Evolutionary conservation across 2,329 filamentous ascomycete species (phyloP).

Genomic region (Phialophora chinensis): DNA sequence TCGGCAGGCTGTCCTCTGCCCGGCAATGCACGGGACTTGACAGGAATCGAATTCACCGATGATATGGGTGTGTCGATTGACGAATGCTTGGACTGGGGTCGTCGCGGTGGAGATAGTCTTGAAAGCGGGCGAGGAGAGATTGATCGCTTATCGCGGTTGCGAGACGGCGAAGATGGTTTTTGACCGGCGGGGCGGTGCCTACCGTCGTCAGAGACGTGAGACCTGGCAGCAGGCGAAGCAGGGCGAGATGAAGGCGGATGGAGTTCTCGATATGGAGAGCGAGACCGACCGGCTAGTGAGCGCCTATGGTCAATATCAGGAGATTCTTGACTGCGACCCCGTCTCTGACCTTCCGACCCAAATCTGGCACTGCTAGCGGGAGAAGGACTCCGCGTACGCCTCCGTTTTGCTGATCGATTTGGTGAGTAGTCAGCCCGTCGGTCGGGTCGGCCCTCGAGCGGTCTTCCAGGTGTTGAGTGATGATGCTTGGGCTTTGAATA

Average conservation of each 20-base stretch:
- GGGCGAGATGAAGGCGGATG: constrained; percentile 45
- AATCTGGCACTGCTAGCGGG: constrained; percentile 33
- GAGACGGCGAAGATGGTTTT: constrained; percentile 45
- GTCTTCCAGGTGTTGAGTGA: constrained; percentile 21
- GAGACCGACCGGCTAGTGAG: constrained; percentile 30
- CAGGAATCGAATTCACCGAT: constrained; percentile 24
- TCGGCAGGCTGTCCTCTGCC: constrained; percentile 15
- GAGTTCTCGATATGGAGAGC: constrained; percentile 44
- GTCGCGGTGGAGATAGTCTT: constrained; percentile 30
- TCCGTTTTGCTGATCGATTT: constrained; percentile 34
- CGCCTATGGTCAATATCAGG: constrained; percentile 46
- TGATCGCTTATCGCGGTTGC: constrained; percentile 40
- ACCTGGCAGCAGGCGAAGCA: constrained; percentile 41
- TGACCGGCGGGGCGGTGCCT: constrained; percentile 39
- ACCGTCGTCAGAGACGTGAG: constrained; percentile 37
- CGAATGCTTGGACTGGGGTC: constrained; percentile 21
- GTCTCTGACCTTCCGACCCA: constrained; percentile 41
- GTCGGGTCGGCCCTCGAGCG: constrained; percentile 26
- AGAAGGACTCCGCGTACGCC: constrained; percentile 39
- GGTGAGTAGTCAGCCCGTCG: constrained; percentile 34
- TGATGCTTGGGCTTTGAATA: constrained; percentile 23
- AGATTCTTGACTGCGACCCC: constrained; percentile 48
- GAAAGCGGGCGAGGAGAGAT: constrained; percentile 24
- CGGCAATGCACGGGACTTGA: constrained; percentile 13
- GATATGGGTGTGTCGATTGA: constrained; percentile 26